Conservation (phyloP, 108 stramenopile species). For the Thalassiosira profunda region DNA sequence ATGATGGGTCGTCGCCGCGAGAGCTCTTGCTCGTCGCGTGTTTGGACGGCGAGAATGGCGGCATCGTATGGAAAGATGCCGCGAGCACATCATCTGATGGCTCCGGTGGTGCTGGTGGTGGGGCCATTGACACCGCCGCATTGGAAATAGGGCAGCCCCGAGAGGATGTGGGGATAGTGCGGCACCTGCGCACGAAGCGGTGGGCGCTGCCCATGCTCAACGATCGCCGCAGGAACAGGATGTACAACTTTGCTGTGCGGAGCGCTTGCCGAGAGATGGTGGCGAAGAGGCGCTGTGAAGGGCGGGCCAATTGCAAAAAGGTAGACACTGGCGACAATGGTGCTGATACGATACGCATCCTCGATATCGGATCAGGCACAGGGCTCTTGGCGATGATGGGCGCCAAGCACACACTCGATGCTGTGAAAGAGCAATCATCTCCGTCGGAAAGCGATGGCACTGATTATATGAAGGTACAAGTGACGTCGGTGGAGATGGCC, state of each 20-base stretch:
- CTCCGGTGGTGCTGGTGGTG: too few species aligned
- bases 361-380: slow-evolving; percentile 88
- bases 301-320: not conserved
- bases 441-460: not conserved
- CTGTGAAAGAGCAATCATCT: not conserved
- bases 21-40: slow-evolving; percentile 65
- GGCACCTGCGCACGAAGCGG: slow-evolving; percentile 77
- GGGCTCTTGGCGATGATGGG: slow-evolving; percentile 83
- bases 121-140: too few species aligned
- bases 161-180: slow-evolving; percentile 39
- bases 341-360: slow-evolving; percentile 34
- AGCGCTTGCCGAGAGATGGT: slow-evolving; percentile 41
- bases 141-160: too few species aligned
- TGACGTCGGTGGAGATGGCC: slow-evolving; percentile 82
- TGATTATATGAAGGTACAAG: slow-evolving; percentile 25
- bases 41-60: slow-evolving; percentile 72
- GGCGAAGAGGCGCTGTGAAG: not conserved
- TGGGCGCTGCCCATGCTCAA: slow-evolving; percentile 93
- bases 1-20: not conserved
- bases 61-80: slow-evolving; percentile 68
- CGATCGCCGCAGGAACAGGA: slow-evolving; percentile 65
- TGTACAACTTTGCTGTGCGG: slow-evolving; percentile 69
- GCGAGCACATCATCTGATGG: too few species aligned
- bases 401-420: slow-evolving; percentile 32
- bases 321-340: not conserved